Percentiles rank a stretch among this genome's conserved stretches.
Conservation (phyloP, 2,329 filamentous ascomycete genomes). For the Aplosporella prunicola region DNA sequence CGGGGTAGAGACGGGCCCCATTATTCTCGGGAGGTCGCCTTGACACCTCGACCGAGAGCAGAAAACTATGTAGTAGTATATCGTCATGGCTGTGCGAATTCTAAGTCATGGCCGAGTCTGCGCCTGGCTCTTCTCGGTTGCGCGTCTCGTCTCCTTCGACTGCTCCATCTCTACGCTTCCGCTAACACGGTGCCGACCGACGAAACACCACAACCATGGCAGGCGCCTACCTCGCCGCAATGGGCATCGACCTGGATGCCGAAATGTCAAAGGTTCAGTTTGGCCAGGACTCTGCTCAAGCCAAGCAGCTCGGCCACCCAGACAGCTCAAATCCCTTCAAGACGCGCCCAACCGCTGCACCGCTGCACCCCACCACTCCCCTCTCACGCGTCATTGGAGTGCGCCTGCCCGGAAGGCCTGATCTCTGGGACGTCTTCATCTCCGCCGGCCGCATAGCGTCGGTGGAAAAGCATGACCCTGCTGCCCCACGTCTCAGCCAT, state of each 20-base stretch:
- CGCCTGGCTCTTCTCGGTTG: too few species aligned
- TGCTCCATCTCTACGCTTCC: too few species aligned
- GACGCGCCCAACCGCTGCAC: conserved; percentile 1
- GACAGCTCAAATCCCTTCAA: neutral
- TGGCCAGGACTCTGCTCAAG: conserved; percentile 4
- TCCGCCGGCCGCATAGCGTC: conserved; percentile 23
- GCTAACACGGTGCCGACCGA: too few species aligned
- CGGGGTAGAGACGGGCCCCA: conserved; percentile 2
- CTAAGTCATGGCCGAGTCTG: too few species aligned
- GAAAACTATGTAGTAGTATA: too few species aligned
- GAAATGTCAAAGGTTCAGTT: conserved; percentile 23
- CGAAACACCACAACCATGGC: too few species aligned
- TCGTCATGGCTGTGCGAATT: too few species aligned
- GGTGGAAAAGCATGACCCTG: conserved; percentile 22
- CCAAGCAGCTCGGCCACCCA: neutral
- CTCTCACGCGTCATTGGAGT: conserved; percentile 25
- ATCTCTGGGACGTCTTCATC: conserved; percentile 30
- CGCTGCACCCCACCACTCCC: conserved; percentile 1
- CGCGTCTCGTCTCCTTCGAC: too few species aligned
- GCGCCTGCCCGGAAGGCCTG: conserved; percentile 24
- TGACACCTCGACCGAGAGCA: too few species aligned
- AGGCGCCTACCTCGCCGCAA: conserved; percentile 7
- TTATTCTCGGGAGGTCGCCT: too few species aligned
- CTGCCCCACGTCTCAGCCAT: conserved; percentile 1
- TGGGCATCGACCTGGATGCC: conserved; percentile 24